Evolutionary conservation across 768 basidiomycete species (phyloP).

Genomic region (Lentinula sp.): DNA sequence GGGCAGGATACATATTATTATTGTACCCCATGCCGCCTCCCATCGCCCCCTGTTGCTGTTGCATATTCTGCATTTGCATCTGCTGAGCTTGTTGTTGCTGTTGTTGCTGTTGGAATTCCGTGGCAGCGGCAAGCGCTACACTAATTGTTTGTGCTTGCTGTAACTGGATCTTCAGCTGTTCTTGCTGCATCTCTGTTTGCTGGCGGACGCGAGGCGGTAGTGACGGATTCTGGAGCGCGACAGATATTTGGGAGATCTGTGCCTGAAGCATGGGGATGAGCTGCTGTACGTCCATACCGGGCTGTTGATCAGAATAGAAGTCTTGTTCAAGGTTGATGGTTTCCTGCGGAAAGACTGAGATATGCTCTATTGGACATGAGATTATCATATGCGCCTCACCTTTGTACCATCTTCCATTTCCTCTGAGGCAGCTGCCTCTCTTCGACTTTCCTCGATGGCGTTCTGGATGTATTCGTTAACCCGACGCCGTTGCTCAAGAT

Average conservation of each 20-base stretch:
- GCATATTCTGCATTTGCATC: slow-evolving; percentile 37
- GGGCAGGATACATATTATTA: slow-evolving; percentile 1
- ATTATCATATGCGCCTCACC: not conserved
- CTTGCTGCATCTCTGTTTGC: slow-evolving; percentile 78
- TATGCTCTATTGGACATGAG: not conserved
- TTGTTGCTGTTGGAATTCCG: slow-evolving; percentile 51
- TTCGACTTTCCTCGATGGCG: slow-evolving; percentile 72
- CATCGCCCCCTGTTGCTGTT: slow-evolving; percentile 35
- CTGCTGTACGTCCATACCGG: slow-evolving; percentile 61
- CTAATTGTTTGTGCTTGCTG: slow-evolving; percentile 73
- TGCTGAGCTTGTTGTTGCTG: slow-evolving; percentile 28
- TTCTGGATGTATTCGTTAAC: slow-evolving; percentile 81
- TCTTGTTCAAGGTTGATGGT: slow-evolving; percentile 42
- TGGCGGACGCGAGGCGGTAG: slow-evolving; percentile 69
- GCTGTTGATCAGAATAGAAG: slow-evolving; percentile 68
- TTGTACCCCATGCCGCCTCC: slow-evolving; percentile 11
- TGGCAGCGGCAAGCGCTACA: slow-evolving; percentile 55
- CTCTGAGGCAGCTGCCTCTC: slow-evolving; percentile 41
- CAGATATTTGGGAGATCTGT: slow-evolving; percentile 72
- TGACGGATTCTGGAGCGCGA: slow-evolving; percentile 72
- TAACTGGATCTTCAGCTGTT: slow-evolving; percentile 73
- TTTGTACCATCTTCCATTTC: slow-evolving; percentile 18
- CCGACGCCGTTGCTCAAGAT: slow-evolving; percentile 72
- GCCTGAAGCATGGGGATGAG: slow-evolving; percentile 82
- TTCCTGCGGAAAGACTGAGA: not conserved